Conservation (phyloP, 176 grass and related monocot species). For the Zoysia japonica region DNA sequence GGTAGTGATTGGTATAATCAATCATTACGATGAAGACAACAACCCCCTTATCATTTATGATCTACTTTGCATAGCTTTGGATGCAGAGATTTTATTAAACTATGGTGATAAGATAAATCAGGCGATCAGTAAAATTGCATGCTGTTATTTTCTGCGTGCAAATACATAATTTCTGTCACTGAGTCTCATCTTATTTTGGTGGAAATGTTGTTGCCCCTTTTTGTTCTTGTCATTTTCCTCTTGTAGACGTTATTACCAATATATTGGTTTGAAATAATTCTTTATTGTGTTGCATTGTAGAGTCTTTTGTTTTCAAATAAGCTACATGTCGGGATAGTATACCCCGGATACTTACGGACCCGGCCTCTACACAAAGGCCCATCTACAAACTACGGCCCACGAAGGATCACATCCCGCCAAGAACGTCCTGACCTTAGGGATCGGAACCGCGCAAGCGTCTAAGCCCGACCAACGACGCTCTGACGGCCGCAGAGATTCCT, state of each 20-base stretch:
- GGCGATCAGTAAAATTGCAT: not conserved
- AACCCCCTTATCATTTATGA: conserved; percentile 10
- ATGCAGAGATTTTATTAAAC: not conserved
- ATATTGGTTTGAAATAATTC: conserved; percentile 11
- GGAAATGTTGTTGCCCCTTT: not conserved
- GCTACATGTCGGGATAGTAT: no score
- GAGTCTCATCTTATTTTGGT: not conserved
- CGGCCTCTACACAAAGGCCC: no score
- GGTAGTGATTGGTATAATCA: conserved; percentile 33
- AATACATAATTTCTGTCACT: not conserved
- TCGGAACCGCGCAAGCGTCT: no score
- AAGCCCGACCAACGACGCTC: no score
- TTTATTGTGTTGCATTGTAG: not conserved
- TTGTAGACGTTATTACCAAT: not conserved
- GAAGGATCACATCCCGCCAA: no score
- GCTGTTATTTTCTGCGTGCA: not conserved
- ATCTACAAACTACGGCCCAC: no score
- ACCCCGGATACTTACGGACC: no score
- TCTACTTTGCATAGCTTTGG: conserved; percentile 20
- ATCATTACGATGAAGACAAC: conserved; percentile 15
- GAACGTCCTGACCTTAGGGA: no score
- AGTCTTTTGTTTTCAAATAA: not conserved
- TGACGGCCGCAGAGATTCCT: no score
- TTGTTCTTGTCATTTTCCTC: not conserved
- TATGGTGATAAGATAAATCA: conserved; percentile 10